These are phyloP conservation scores for Peronospora destructor DNA, from an alignment of 352 stramenopile genomes.

Conservation along the genomic window DNA sequence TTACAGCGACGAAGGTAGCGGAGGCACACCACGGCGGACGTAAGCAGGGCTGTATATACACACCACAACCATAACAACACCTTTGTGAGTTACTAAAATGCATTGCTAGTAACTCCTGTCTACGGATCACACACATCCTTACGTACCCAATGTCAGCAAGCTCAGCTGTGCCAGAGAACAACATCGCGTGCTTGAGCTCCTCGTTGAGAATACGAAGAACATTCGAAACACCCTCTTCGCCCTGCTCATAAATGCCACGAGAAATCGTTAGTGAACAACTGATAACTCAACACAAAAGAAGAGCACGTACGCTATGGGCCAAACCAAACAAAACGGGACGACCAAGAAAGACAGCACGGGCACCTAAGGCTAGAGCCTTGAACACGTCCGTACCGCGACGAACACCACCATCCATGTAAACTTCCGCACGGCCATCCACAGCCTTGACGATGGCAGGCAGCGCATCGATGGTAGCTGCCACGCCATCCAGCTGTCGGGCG, in stretches of 20 bases:
- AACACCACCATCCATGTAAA: conserved; percentile 93
- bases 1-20: conserved; percentile 28
- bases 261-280: background rate
- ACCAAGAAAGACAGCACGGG: conserved; percentile 91
- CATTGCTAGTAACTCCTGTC: background rate
- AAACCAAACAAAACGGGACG: conserved; percentile 93
- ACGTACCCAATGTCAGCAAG: conserved; percentile 72
- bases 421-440: conserved; percentile 73
- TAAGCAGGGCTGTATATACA: conserved; percentile 21
- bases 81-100: conserved; percentile 1
- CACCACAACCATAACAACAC: background rate
- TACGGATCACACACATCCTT: background rate
- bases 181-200: conserved; percentile 91
- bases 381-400: conserved; percentile 93
- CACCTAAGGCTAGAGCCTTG: conserved; percentile 88
- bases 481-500: conserved; percentile 87
- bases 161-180: conserved; percentile 59
- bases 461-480: conserved; percentile 87
- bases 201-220: conserved; percentile 88
- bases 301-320: conserved; percentile 62
- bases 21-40: conserved; percentile 26
- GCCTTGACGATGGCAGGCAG: conserved; percentile 87
- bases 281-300: background rate
- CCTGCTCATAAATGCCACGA: conserved; percentile 22
- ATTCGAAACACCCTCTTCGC: conserved; percentile 81